These are phyloP conservation scores for Kwoniella pini DNA, from an alignment of 768 basidiomycete species.

Conservation along the genomic window DNA sequence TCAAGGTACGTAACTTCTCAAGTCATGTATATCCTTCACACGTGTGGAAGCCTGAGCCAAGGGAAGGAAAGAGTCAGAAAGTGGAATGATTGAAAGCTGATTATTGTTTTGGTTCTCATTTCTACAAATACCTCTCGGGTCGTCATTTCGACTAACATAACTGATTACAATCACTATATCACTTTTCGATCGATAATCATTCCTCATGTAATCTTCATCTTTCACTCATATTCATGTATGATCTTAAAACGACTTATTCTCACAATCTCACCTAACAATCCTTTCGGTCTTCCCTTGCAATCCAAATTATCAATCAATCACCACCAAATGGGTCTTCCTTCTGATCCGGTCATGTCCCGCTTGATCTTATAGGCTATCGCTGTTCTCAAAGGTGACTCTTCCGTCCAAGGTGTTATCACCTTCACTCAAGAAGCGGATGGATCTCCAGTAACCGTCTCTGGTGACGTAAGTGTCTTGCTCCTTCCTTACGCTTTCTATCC, in stretches of 20 bases:
- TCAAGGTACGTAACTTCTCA: conserved; percentile 39
- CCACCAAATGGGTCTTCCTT: no score
- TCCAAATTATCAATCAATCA: no score
- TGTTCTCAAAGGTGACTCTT: conserved; percentile 65
- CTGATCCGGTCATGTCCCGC: no score
- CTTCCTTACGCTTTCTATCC: not conserved
- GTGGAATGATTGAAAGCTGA: conserved; percentile 2
- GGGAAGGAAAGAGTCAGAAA: not conserved
- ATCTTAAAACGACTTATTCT: no score
- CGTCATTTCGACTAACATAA: not conserved
- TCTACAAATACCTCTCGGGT: conserved; percentile 13
- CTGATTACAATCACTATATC: no score
- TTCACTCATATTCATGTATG: no score
- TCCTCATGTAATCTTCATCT: not conserved
- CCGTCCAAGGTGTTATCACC: conserved; percentile 65
- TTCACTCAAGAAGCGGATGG: conserved; percentile 63
- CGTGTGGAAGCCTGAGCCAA: not conserved
- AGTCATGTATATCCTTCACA: not conserved
- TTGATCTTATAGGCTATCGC: conserved; percentile 67
- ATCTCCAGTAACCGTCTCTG: conserved; percentile 65
- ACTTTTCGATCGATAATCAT: not conserved
- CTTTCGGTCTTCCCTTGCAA: no score
- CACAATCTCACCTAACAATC: not conserved
- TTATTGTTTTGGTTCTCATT: conserved; percentile 7
- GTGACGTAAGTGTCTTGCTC: conserved; percentile 54